Percentiles rank a stretch among this genome's conserved stretches.
These are phyloP conservation scores for Paramecium caudatum DNA, from an alignment of 73 alveolate species.

Conservation along the genomic window DNA sequence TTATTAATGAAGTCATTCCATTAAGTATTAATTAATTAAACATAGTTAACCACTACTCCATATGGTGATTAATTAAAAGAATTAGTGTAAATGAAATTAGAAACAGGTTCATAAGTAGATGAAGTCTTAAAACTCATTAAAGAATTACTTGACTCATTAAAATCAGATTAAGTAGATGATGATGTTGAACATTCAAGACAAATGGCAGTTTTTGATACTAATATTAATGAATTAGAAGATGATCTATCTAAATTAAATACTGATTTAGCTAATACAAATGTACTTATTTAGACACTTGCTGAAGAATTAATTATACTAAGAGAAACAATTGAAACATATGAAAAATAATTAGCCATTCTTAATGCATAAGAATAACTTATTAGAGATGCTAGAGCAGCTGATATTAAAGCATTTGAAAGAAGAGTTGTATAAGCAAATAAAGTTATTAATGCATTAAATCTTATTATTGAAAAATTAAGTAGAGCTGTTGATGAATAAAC, in stretches of 20 bases:
- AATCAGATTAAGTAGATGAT: constrained; percentile 38
- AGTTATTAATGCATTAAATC: constrained; percentile 56
- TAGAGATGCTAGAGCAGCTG: constrained; percentile 67
- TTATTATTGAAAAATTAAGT: constrained; percentile 39
- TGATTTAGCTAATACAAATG: constrained; percentile 27
- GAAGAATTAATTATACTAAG: constrained; percentile 1
- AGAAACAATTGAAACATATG: constrained; percentile 11
- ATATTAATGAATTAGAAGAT: constrained; percentile 35
- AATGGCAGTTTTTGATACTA: constrained; percentile 20
- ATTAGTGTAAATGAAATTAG: constrained; percentile 57
- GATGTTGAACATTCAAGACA: constrained; percentile 51
- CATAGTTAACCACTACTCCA: constrained; percentile 11
- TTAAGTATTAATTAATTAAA: constrained; percentile 2
- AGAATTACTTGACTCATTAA: constrained; percentile 52
- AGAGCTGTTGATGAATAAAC: constrained; percentile 49
- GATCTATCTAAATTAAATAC: constrained; percentile 18
- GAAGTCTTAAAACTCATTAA: constrained; percentile 48
- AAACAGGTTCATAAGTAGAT: constrained; percentile 46
- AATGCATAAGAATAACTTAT: constrained; percentile 27
- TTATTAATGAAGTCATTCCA: constrained; percentile 28
- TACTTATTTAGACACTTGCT: background rate
- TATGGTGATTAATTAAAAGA: constrained; percentile 39
- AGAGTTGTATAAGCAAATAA: constrained; percentile 60
- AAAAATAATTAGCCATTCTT: constrained; percentile 55
- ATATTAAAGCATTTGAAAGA: constrained; percentile 35